Percentiles rank a stretch among this genome's conserved stretches.
Evolutionary conservation across 331 rosid genomes (phyloP).

Genomic region (Pyracantha coccinea): DNA sequence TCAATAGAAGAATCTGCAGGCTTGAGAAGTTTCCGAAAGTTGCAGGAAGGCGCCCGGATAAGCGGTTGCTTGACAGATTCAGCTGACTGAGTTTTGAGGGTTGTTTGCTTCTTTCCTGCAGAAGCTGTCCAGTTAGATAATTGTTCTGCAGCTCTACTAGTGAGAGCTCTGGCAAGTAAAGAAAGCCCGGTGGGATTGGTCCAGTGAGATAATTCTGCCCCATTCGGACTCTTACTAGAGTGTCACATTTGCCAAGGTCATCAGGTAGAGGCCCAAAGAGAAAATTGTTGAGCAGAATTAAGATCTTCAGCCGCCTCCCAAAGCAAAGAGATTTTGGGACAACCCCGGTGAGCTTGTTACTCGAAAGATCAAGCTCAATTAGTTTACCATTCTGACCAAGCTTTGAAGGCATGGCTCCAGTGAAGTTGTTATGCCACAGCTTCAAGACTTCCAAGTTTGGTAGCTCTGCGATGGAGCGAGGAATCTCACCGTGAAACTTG

Average conservation of each 20-base stretch:
- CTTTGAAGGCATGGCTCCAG: slow-evolving; percentile 62
- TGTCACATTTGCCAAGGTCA: slow-evolving; percentile 64
- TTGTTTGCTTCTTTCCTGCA: slow-evolving; percentile 29
- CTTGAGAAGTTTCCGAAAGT: slow-evolving; percentile 60
- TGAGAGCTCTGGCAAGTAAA: slow-evolving; percentile 60
- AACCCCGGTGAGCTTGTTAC: slow-evolving; percentile 78
- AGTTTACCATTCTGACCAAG: slow-evolving; percentile 73
- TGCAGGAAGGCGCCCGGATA: slow-evolving; percentile 57
- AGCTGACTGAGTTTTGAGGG: slow-evolving; percentile 58
- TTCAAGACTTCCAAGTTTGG: slow-evolving; percentile 58
- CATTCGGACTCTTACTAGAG: slow-evolving; percentile 61
- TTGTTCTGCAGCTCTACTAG: slow-evolving; percentile 78
- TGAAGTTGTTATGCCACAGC: slow-evolving; percentile 85
- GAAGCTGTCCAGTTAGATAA: slow-evolving; percentile 57
- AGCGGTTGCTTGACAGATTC: slow-evolving; percentile 71
- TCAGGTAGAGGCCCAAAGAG: slow-evolving; percentile 81
- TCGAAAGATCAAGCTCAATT: slow-evolving; percentile 65
- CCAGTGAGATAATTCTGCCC: slow-evolving; percentile 83
- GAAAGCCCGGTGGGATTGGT: slow-evolving; percentile 61
- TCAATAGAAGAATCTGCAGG: slow-evolving; percentile 53
- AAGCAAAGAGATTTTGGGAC: slow-evolving; percentile 67
- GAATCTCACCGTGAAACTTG: slow-evolving; percentile 80
- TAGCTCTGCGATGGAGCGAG: slow-evolving; percentile 52
- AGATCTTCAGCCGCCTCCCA: slow-evolving; percentile 47
- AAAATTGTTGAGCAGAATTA: slow-evolving; percentile 72